Conservation (phyloP, 768 basidiomycete species). For the Boletus pseudopeckii region DNA sequence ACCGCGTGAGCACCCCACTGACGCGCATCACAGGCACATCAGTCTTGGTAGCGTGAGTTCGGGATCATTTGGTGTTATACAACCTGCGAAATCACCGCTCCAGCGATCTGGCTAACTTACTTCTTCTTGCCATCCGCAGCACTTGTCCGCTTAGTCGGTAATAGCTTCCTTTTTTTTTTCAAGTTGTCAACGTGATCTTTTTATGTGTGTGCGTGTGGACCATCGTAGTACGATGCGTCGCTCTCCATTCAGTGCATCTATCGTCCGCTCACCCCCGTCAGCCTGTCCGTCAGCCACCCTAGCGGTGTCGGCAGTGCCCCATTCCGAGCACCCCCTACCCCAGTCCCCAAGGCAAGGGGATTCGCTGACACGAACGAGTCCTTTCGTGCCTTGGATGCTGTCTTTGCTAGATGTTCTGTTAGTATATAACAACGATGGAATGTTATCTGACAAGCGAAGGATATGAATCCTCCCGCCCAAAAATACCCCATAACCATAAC, state of each 20-base stretch:
- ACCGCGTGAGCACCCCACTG: slow-evolving; percentile 1
- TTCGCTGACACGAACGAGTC: slow-evolving; percentile 81
- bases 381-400: slow-evolving; percentile 66
- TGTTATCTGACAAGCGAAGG: neutral
- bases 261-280: slow-evolving; percentile 61
- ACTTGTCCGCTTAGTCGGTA: neutral
- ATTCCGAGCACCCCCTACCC: slow-evolving; percentile 57
- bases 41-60: slow-evolving; percentile 19
- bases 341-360: slow-evolving; percentile 70
- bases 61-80: neutral
- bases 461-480: neutral
- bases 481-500: slow-evolving; percentile 2
- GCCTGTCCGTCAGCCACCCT: slow-evolving; percentile 74
- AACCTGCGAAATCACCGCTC: neutral
- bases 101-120: neutral
- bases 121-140: neutral
- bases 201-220: neutral
- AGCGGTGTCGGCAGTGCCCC: slow-evolving; percentile 66
- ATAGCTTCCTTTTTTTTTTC: neutral
- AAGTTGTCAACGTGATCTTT: neutral
- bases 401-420: slow-evolving; percentile 50
- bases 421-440: slow-evolving; percentile 5
- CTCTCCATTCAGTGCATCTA: slow-evolving; percentile 12
- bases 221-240: neutral
- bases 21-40: slow-evolving; percentile 23